phyloP scores from a whole-genome alignment of 2,329 filamentous ascomycete genomes.

The Pseudopyricularia cyperi region DNA sequence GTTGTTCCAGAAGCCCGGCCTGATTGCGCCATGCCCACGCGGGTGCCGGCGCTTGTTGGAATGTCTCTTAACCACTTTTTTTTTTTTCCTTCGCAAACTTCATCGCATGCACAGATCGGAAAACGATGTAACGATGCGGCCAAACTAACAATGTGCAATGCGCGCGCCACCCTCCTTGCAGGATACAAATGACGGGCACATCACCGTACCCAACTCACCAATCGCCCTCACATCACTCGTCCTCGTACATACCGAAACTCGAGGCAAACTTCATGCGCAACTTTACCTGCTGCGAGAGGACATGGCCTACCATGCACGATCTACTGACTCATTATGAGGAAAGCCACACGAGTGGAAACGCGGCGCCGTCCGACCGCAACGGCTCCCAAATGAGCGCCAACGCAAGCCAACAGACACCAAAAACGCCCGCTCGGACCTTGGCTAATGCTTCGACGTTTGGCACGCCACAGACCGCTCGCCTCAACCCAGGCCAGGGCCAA shows the following conservation, averaged over 20 bases:
- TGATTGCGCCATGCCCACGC: not conserved
- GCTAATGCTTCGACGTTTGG: not conserved
- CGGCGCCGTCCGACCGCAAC: constrained; percentile 23
- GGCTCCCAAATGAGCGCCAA: constrained; percentile 7
- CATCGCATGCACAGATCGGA: too few relatives aligned
- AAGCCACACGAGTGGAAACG: constrained; percentile 61
- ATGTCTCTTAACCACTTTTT: not conserved
- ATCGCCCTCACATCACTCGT: constrained; percentile 93
- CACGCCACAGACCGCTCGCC: not conserved
- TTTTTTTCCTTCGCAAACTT: too few relatives aligned
- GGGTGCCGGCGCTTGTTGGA: not conserved
- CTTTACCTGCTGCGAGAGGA: constrained; percentile 88
- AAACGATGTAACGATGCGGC: too few relatives aligned
- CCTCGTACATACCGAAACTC: constrained; percentile 89
- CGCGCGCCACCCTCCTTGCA: not conserved
- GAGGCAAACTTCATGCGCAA: constrained; percentile 97
- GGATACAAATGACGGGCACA: constrained; percentile 41
- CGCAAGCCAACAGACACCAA: constrained; percentile 2
- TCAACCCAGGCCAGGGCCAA: constrained; percentile 5
- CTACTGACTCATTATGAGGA: constrained; percentile 95
- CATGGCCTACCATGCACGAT: constrained; percentile 83
- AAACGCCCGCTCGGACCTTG: not conserved
- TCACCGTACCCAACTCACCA: constrained; percentile 76
- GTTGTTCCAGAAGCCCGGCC: not conserved
- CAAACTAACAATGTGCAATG: not conserved